Evolutionary conservation across 2,329 filamentous ascomycete species (phyloP).

Genomic region (Neopestalotiopsis sp.): DNA sequence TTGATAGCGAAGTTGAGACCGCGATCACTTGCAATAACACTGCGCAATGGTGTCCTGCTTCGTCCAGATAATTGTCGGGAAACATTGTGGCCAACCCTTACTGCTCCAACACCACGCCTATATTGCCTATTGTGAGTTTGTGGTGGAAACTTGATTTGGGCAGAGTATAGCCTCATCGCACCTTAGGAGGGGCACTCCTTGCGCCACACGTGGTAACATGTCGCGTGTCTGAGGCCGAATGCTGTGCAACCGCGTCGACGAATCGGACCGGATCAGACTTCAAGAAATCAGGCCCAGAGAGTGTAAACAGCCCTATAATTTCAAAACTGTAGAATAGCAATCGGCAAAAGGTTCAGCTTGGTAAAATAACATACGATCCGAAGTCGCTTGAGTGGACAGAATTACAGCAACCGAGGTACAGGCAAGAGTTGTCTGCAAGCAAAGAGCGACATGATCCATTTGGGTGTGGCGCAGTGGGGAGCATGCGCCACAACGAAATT

Average conservation of each 20-base stretch:
- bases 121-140: not conserved
- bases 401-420: constrained; percentile 2
- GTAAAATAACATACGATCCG: not conserved
- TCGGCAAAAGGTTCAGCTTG: not conserved
- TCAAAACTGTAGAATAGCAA: not conserved
- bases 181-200: constrained; percentile 2
- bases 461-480: not conserved
- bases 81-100: not conserved
- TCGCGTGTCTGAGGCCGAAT: not conserved
- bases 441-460: not conserved
- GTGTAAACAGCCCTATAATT: too few relatives aligned
- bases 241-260: not conserved
- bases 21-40: not conserved
- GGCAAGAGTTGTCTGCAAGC: not conserved
- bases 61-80: not conserved
- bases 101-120: not conserved
- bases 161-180: not conserved
- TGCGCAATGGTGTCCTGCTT: not conserved
- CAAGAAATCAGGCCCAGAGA: not conserved
- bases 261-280: not conserved
- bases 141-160: not conserved
- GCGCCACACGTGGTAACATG: constrained; percentile 4
- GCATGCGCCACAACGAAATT: not conserved
- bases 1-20: constrained; percentile 7
- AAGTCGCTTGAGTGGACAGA: not conserved